Evolutionary conservation across 306 rosid species (phyloP), one percentile per base, ranked within the genome.

Genomic region (Prunus salicina): DNA sequence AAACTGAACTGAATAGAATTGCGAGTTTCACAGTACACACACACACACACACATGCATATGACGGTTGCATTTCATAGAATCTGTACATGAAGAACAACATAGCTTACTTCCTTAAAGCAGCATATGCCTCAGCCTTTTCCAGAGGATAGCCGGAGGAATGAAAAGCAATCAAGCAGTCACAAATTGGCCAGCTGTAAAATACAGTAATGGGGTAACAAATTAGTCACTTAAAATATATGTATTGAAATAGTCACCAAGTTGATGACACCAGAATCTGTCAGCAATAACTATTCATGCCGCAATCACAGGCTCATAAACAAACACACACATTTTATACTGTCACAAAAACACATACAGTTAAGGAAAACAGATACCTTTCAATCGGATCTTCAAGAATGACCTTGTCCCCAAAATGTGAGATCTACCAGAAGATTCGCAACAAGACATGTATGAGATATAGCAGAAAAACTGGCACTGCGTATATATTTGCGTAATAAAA

Each of bases 161-260:
- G 76, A 82, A 96, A 96, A 81, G 97, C 98, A 85, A 96, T 92
- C 91, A 96, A 87, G 87, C 99, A 91, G 76, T 96, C 98, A 78
- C 97, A 96, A 78, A 86, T 47, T 56, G 98, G 98, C 99, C 99
- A 96, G 78, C 99, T 96, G 97, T 38, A 38, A 87, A 84, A 89
- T n/a, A 80, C 78, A 69, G 76, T 68, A 71, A 20, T 45, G 74
- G 15, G 45, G 16, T 64, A 71, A 64, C 69, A 76, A 70, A 71
- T 74, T 56, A 85, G 43, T 74, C 69, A 69, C 77, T 34, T 8
- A 34, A 55, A 56, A 43, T 10, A 10, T 0, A 9, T 28, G 12
- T 14, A 24, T 9, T 3, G 27, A 19, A 76, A 80, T 46, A 27
- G 25, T 62, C 60, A 62, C 13, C 60, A 58, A 67, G 55, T 46